Conservation (phyloP, 2,329 filamentous ascomycete species). For the Clarireedia monteithiana region DNA sequence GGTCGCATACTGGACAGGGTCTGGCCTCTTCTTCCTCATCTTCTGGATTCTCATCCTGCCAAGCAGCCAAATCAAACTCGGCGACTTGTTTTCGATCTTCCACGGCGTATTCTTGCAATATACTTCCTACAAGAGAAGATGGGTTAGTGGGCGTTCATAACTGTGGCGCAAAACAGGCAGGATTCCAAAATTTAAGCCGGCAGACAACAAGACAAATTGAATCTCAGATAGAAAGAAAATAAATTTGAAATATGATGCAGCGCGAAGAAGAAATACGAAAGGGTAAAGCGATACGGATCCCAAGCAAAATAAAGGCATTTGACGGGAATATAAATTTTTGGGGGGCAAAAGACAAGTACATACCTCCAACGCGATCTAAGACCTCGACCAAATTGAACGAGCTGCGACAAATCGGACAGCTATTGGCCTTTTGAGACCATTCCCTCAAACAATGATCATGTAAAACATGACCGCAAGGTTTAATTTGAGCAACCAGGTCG, state of each 20-base stretch:
- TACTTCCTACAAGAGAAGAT: slow-evolving; percentile 37
- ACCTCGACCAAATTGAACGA: slow-evolving; percentile 87
- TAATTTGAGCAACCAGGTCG: slow-evolving; percentile 45
- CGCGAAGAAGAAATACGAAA: background rate
- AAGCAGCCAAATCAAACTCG: slow-evolving; percentile 73
- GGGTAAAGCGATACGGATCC: background rate
- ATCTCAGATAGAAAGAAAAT: too few species aligned
- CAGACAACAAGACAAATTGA: too few species aligned
- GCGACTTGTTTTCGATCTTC: slow-evolving; percentile 83
- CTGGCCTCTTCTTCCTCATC: slow-evolving; percentile 57
- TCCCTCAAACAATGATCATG: slow-evolving; percentile 89
- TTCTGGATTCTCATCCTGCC: slow-evolving; percentile 65
- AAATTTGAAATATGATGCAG: too few species aligned
- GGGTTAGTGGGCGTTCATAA: slow-evolving; percentile 11
- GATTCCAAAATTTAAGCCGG: background rate
- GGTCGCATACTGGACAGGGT: slow-evolving; percentile 79
- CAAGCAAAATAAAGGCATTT: background rate
- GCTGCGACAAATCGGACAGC: slow-evolving; percentile 92
- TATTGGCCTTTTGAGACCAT: slow-evolving; percentile 96
- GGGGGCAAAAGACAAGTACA: slow-evolving; percentile 29
- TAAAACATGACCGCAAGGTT: slow-evolving; percentile 82
- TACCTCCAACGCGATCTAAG: slow-evolving; percentile 72
- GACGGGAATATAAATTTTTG: background rate
- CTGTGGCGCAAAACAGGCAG: background rate
- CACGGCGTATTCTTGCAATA: slow-evolving; percentile 54